phyloP scores from a whole-genome alignment of 2,329 filamentous ascomycete species.

The Verticillium zaregamsianum region DNA sequence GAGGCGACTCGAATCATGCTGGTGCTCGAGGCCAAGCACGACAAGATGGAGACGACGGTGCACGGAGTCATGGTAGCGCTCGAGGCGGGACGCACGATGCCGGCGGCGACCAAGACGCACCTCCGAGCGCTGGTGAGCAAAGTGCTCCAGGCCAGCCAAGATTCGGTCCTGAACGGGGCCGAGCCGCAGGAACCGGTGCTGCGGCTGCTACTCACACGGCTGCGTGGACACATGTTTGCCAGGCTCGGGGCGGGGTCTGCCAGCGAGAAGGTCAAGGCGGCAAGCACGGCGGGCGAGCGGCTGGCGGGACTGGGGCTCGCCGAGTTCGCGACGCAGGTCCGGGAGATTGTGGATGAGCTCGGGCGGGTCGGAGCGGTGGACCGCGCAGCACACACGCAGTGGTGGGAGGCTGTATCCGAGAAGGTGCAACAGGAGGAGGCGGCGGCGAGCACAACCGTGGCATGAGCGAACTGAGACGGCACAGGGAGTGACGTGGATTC shows the following conservation, averaged over 20 bases:
- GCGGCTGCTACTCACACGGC: conserved; percentile 62
- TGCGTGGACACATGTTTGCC: conserved; percentile 62
- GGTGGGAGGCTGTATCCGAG: conserved; percentile 65
- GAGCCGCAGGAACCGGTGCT: conserved; percentile 54
- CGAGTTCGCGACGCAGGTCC: conserved; percentile 67
- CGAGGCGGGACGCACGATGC: conserved; percentile 61
- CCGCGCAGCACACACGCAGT: conserved; percentile 60
- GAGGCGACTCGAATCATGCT: conserved; percentile 69
- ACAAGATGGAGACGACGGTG: conserved; percentile 47
- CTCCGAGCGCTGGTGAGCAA: conserved; percentile 55
- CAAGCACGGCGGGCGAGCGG: conserved; percentile 64
- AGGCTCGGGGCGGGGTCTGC: conserved; percentile 63
- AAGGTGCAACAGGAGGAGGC: conserved; percentile 37
- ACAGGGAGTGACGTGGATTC: not conserved
- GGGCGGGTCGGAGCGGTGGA: conserved; percentile 63
- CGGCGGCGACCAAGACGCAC: conserved; percentile 55
- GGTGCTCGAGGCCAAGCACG: conserved; percentile 56
- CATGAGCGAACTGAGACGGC: not conserved
- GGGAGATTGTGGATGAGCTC: conserved; percentile 66
- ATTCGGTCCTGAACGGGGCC: conserved; percentile 33
- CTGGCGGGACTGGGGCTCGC: conserved; percentile 66
- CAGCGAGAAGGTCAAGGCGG: conserved; percentile 66
- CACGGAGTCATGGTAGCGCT: conserved; percentile 60
- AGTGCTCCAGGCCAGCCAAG: conserved; percentile 46
- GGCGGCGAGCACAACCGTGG: conserved; percentile 1